Evolutionary conservation across 257 asterid genomes (phyloP), one percentile per base, ranked within the genome.

Genomic region (Capsicum pubescens): DNA sequence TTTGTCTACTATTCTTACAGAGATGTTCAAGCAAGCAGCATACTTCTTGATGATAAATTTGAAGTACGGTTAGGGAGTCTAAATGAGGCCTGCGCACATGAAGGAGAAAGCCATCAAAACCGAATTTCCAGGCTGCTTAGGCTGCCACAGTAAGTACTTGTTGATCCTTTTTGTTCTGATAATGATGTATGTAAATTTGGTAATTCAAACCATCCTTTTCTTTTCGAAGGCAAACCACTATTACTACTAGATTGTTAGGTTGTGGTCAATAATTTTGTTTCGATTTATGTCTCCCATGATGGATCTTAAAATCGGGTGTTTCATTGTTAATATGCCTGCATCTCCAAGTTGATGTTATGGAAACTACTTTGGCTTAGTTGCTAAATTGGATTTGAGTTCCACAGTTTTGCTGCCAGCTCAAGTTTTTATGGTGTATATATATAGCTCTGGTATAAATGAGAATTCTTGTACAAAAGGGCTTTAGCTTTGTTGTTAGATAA

Each of bases 11-110:
- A 36, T 84, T 79, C 81, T 48, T 90, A 72, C 89, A 97, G 99
- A 92, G 98, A 97, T 90, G 87, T 97, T 83, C 99, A 93, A 93
- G 97, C 98, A 58, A 93, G 98, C 87, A 95, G 99, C 87, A 91
- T 96, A 89, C 98, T 96, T 85, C 99, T 96, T 80, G 99, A 96
- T 61, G 98, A 96, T 84, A 97, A 93, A 89, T 97, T 87, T 68
- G 99, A 97, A 91, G 98, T 97, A 82, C 90, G 99, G 83, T 86
- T 97, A 56, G 99, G 98, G 86, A 97, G 99, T 87, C 89, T 97
- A 88, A 93, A 95, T 68, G 93, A 93, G 84, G 95, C 91, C 74
- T 95, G 97, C 87, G 91, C 91, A 87, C 98, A 96, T 90, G 98
- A 96, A 90, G 95, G 95, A 35, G 97, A 93, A 81, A 80, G 74